Evolutionary conservation across 169 alveolate genomes (phyloP), one percentile per base, ranked within the genome.

Genomic region (Plasmodium vinckei): DNA sequence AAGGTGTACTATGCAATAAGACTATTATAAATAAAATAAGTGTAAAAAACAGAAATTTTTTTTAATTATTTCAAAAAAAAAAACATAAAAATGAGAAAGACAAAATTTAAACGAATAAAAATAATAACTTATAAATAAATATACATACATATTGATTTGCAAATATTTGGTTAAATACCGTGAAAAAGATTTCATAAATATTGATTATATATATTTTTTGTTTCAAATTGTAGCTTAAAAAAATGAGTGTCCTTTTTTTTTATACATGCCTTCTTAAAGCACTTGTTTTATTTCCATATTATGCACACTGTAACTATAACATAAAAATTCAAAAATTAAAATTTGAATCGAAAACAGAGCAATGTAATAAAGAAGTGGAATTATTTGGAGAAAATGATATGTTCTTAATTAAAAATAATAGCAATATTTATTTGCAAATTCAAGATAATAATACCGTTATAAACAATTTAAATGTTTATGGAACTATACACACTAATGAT

Each of bases 401-500:
- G 49, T 77, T 77, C 25, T 2, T 51, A 13, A 63, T 63, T 15
- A 23, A 68, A 25, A 63, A 61, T 53, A 65, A 25, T 33, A 67
- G 65, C 33, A 77, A 64, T 51, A 61, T 42, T 9, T 77, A 77
- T 64, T 21, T 77, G 54, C 60, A 65, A 68, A 46, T 44, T n/a
- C 88, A 57, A 49, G 72, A 77, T 53, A 39, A 77, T 39, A 53
- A 51, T 44, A 63, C 88, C 63, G 17, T 44, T 23, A 68, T 56
- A 63, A 68, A 39, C 60, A 77, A 56, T 56, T 77, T 77, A 56
- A 61, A 77, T 51, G 57, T 77, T 9, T 77, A 63, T 77, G 88
- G 88, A 15, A 77, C 51, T 47, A 42, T 77, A 33, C 88, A 77
- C 25, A 77, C 77, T 44, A 77, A 77, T 64, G 88, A 77, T 33